Evolutionary conservation across 2,329 filamentous ascomycete genomes (phyloP), one percentile per base, ranked within the genome.

Genomic region (Didymella keratinophila): DNA sequence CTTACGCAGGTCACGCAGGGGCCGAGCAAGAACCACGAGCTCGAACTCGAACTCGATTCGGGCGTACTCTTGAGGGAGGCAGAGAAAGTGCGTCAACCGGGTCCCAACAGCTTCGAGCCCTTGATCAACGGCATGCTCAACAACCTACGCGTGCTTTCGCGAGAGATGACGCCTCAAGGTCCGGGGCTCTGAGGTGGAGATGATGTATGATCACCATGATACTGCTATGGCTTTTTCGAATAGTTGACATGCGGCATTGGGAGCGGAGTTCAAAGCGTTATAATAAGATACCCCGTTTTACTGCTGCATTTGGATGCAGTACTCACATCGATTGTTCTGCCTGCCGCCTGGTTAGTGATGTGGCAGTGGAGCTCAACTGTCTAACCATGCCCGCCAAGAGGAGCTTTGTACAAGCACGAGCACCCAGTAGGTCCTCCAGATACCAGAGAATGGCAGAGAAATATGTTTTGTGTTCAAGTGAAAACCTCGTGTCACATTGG

Each of bases 1-100:
- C 81, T 99, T 49, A 99, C 95, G 0, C 93, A 97, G 75, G 95
- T 99, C 41, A 90, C 77, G 32, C 80, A 84, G 60, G 72, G 77
- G 10, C 63, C 62, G 0, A 82, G 84, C 55, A 92, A 91, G 66
- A 89, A 90, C 63, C 91, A 94, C 71, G 92, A 96, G 77, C 82
- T 95, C 7, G 92, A 96, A 72, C 84, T 96, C 46, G 92, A 95
- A 73, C 75, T 95, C 14, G 82, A 86, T n/a, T 82, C 89, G 0
- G 78, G 76, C 5, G 80, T 83, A n/a, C 74, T 94, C 14, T 78
- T 90, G 45, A 84, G 89, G 11, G 89, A 93, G 64, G 89, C 89
- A 7, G 79, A 80, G 34, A 81, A 83, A 55, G 83, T 86, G 23
- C 79, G 82, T 65, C 79, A 81, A 6, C 86, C 88, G 66, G 66